Percentiles rank a stretch among this genome's conserved stretches.
phyloP scores from a whole-genome alignment of 257 asterid species.

The Echites panduratus region DNA sequence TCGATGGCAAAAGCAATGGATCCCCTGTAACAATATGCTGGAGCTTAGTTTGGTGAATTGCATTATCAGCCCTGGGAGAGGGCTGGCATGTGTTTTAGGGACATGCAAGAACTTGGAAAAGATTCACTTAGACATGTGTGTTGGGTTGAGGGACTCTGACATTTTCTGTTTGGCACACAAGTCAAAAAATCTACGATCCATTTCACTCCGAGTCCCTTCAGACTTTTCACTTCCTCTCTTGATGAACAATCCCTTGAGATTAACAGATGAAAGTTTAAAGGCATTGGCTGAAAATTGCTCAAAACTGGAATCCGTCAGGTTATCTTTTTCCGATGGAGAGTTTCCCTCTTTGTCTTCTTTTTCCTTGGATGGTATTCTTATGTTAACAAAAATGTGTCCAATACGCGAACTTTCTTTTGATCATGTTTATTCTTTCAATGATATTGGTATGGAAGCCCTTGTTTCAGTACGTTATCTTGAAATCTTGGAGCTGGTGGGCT shows the following conservation, averaged over 20 bases:
- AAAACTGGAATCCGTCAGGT: slow-evolving; percentile 44
- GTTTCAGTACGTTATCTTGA: slow-evolving; percentile 51
- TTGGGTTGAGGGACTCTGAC: slow-evolving; percentile 72
- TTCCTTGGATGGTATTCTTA: slow-evolving; percentile 58
- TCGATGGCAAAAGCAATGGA: slow-evolving; percentile 57
- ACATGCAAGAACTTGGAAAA: slow-evolving; percentile 63
- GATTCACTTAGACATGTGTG: slow-evolving; percentile 67
- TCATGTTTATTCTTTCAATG: slow-evolving; percentile 59
- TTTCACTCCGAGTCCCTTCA: slow-evolving; percentile 65
- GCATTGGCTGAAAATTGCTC: slow-evolving; percentile 57
- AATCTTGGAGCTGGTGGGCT: slow-evolving; percentile 52
- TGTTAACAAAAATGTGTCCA: slow-evolving; percentile 52
- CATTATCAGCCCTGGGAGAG: slow-evolving; percentile 71
- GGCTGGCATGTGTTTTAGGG: slow-evolving; percentile 76
- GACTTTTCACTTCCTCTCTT: slow-evolving; percentile 55
- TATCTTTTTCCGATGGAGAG: slow-evolving; percentile 61
- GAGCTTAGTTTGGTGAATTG: slow-evolving; percentile 74
- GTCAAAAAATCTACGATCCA: slow-evolving; percentile 60
- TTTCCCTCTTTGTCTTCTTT: slow-evolving; percentile 55
- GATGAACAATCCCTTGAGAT: slow-evolving; percentile 50
- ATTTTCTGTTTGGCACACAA: slow-evolving; percentile 52
- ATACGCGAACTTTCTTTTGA: slow-evolving; percentile 60
- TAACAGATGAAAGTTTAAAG: slow-evolving; percentile 62
- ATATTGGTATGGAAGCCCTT: slow-evolving; percentile 71
- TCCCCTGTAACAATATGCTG: slow-evolving; percentile 61